phyloP scores from a whole-genome alignment of 2,329 filamentous ascomycete species.

The Colletotrichum truncatum region DNA sequence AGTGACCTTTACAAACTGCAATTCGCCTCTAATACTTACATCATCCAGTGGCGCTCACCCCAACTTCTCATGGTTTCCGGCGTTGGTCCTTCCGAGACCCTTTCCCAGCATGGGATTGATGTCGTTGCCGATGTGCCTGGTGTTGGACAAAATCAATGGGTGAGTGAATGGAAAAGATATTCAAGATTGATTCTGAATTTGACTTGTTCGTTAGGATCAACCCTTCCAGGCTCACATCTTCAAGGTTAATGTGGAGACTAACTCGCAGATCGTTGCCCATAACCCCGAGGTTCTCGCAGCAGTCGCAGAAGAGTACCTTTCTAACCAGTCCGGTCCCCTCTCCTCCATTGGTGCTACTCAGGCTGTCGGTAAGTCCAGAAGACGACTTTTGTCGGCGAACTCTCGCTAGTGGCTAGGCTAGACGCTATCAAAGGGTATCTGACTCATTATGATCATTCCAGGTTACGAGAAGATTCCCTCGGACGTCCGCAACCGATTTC shows the following conservation, averaged over 20 bases:
- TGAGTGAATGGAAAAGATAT: no score
- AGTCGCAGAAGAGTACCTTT: background rate
- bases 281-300: background rate
- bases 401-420: no score
- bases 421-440: no score
- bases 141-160: slow-evolving; percentile 84
- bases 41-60: slow-evolving; percentile 84
- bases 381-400: no score
- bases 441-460: no score
- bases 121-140: slow-evolving; percentile 64
- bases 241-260: background rate
- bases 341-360: background rate
- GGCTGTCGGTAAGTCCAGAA: no score
- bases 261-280: background rate
- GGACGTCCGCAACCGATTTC: background rate
- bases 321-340: background rate
- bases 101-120: slow-evolving; percentile 47
- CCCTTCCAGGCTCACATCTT: no score
- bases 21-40: no score
- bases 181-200: no score
- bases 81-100: slow-evolving; percentile 50
- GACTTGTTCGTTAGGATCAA: no score
- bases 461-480: slow-evolving; percentile 34
- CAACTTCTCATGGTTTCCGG: slow-evolving; percentile 69
- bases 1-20: no score